Evolutionary conservation across 2,329 filamentous ascomycete species (phyloP).

Genomic region (Colletotrichum sp.): DNA sequence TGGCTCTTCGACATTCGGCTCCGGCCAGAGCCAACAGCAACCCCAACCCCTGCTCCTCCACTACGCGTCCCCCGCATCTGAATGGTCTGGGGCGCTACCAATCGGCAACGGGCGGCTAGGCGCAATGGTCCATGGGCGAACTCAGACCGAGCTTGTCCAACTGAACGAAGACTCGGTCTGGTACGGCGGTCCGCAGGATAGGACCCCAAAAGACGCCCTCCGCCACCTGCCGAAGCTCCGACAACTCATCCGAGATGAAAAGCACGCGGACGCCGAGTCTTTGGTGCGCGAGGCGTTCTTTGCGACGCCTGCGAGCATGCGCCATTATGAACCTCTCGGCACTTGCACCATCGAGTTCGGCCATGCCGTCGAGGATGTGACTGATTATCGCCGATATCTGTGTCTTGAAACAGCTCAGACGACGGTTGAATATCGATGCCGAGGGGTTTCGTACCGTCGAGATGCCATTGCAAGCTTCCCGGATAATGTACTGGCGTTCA

Average conservation of each 20-base stretch:
- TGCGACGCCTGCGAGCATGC: constrained; percentile 46
- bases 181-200: constrained; percentile 43
- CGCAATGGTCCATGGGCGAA: constrained; percentile 42
- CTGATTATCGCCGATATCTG: constrained; percentile 19
- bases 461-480: constrained; percentile 28
- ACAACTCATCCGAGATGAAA: constrained; percentile 37
- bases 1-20: not conserved
- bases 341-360: constrained; percentile 43
- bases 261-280: constrained; percentile 21
- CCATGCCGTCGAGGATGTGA: constrained; percentile 26
- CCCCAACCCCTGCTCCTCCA: constrained; percentile 22
- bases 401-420: constrained; percentile 14
- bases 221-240: constrained; percentile 38
- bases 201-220: constrained; percentile 37
- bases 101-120: constrained; percentile 47
- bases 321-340: constrained; percentile 49
- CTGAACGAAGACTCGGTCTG: constrained; percentile 53
- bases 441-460: constrained; percentile 23
- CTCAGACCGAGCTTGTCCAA: constrained; percentile 37
- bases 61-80: constrained; percentile 30
- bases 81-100: constrained; percentile 37
- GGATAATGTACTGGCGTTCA: constrained; percentile 24
- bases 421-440: constrained; percentile 12
- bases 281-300: constrained; percentile 39
- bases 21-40: not conserved